Evolutionary conservation across 257 asterid species (phyloP).

Genomic region (Solanum sparsipilum): DNA sequence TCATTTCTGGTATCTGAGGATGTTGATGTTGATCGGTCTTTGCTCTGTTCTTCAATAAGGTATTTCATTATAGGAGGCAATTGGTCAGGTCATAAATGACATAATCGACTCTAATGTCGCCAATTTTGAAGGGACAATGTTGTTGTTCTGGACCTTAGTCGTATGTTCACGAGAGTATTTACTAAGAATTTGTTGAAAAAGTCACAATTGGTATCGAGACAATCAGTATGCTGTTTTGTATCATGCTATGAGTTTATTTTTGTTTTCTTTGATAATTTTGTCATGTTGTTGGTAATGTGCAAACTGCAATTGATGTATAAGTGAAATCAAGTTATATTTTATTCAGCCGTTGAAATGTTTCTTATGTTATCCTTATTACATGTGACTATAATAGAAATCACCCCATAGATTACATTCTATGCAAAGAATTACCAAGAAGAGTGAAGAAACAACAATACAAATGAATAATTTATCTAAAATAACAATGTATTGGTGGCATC

Average conservation of each 20-base stretch:
- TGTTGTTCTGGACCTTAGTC: conserved; percentile 93
- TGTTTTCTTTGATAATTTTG: conserved; percentile 48
- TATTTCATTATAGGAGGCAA: background rate
- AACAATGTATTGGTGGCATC: background rate
- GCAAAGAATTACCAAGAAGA: background rate
- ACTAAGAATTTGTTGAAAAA: conserved; percentile 75
- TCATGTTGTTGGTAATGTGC: background rate
- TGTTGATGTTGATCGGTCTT: background rate
- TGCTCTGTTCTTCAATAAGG: conserved; percentile 37
- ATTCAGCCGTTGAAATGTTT: background rate
- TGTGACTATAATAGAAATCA: background rate
- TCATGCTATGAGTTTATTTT: conserved; percentile 11
- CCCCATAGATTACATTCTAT: background rate
- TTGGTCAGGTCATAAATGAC: background rate
- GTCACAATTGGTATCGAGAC: conserved; percentile 44
- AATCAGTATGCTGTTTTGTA: background rate
- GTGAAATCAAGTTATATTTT: background rate
- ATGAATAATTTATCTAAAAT: background rate
- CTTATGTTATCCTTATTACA: background rate
- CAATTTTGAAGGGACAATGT: conserved; percentile 63
- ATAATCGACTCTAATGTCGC: background rate
- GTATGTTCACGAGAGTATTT: conserved; percentile 69
- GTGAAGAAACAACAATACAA: background rate
- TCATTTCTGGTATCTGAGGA: conserved; percentile 76
- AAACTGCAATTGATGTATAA: background rate